Evolutionary conservation across 2,329 filamentous ascomycete genomes (phyloP).

Genomic region (Aureobasidium mangrovei): DNA sequence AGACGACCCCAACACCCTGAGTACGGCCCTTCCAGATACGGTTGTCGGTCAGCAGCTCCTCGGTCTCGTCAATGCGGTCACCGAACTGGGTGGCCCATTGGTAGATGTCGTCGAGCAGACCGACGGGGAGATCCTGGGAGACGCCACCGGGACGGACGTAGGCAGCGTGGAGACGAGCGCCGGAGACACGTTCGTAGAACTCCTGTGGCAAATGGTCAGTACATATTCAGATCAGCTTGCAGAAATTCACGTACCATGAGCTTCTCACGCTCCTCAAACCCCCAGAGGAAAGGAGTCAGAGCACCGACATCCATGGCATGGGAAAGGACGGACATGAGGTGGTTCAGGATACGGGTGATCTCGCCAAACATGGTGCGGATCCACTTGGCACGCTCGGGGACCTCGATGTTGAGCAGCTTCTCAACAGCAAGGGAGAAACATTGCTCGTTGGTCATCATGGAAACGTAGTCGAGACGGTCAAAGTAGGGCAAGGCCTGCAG

Average conservation of each 20-base stretch:
- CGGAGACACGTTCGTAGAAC: constrained; percentile 99
- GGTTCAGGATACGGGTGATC: constrained; percentile 88
- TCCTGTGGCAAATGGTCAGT: constrained; percentile 50
- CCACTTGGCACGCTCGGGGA: constrained; percentile 91
- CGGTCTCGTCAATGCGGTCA: constrained; percentile 96
- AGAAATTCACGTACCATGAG: constrained; percentile 66
- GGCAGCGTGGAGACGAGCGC: constrained; percentile 91
- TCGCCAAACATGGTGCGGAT: constrained; percentile 94
- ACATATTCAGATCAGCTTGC: background rate
- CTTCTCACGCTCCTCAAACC: constrained; percentile 99
- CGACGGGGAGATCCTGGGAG: constrained; percentile 86
- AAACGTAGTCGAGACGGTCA: constrained; percentile 96
- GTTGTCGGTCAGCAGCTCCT: constrained; percentile 98
- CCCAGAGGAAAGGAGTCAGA: constrained; percentile 96
- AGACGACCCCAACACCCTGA: constrained; percentile 82
- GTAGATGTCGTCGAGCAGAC: constrained; percentile 96
- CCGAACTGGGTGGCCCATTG: constrained; percentile 99
- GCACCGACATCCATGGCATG: constrained; percentile 99
- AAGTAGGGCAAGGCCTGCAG: constrained; percentile 97
- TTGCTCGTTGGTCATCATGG: constrained; percentile 99
- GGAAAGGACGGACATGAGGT: constrained; percentile 93
- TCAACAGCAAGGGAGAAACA: constrained; percentile 92
- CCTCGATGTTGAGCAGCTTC: constrained; percentile 94
- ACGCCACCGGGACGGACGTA: constrained; percentile 96
- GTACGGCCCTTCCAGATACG: constrained; percentile 97